Base-by-base conservation (phyloP, 2,329 filamentous ascomycete species). In the Fusarium buharicum region DNA sequence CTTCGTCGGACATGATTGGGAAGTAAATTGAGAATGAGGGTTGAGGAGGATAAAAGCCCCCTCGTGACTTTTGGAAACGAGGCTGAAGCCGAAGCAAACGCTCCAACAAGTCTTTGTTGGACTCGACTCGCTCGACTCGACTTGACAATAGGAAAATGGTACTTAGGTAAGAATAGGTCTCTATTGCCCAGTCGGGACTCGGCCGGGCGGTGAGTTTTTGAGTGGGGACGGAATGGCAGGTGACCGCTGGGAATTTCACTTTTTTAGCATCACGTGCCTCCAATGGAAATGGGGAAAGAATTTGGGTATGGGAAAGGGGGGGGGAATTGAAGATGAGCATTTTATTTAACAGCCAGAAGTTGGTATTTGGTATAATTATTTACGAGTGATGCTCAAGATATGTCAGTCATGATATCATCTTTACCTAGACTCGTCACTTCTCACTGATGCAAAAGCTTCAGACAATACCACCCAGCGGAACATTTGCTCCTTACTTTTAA, bases 1-100 rank as follows among this genome's bases (percentile, higher is more conserved):
- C 76, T 63, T 78, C 76, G 55, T 78, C 76, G 48, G 76, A 77
- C 76, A 78, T 77, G 67, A 53, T 27, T 34, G 39, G 6, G 45
- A 31, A 11, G 27, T 28, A 11, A 28, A 28, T 28, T 11, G 20
- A 17, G 38, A 48, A 18, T 18, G n/a, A 44, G 28, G 36, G 31
- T 24, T 24, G 22, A 33, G 22, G 22, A 24, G 22, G 22, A 24
- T 24, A 8, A 24, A 24, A 54, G 30, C 45, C 50, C 47, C 61
- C 61, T 60, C 47, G 51, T 62, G 51, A 41, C 37, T 24, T 30
- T 43, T 18, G 24, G 31, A 39, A 39, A 43, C 33, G 58, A 59
- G 44, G 55, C 40, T 46, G 62, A 59, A 48, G 62, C 62, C 45
- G 62, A 66, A 65, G 62, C 57, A 52, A 50, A 63, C 46, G 45